Percentiles rank a stretch among this genome's conserved stretches.
phyloP scores from a whole-genome alignment of 2,329 filamentous ascomycete species.

The Ophiostoma himal-ulmi region DNA sequence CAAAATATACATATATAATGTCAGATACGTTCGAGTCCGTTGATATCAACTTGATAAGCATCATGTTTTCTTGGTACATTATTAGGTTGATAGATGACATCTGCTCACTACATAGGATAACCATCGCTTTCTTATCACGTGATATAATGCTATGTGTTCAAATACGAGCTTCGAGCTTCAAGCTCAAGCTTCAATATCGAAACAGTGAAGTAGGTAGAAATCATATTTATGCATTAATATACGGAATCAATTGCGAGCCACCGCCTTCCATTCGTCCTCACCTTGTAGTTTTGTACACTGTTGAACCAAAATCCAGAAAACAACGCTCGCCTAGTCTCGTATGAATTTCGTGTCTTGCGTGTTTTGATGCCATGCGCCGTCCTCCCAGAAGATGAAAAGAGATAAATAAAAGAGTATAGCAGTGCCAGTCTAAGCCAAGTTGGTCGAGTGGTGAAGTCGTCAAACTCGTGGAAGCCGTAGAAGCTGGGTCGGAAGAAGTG shows the following conservation, averaged over 20 bases:
- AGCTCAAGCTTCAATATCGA: background rate
- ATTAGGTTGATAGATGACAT: background rate
- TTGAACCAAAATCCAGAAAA: constrained; percentile 13
- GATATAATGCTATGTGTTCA: constrained; percentile 6
- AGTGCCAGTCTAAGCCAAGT: background rate
- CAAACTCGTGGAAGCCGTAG: no score
- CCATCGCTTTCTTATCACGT: background rate
- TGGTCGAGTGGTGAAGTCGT: background rate
- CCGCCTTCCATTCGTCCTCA: constrained; percentile 2
- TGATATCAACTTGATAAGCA: background rate
- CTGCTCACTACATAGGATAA: no score
- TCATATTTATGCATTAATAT: constrained; percentile 18
- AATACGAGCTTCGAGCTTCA: background rate
- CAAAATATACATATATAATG: background rate
- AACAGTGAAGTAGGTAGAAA: background rate
- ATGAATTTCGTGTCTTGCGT: constrained; percentile 14
- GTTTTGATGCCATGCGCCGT: constrained; percentile 17
- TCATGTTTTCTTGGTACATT: background rate
- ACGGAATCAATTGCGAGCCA: background rate
- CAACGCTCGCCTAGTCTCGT: constrained; percentile 10
- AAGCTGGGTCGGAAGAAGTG: background rate
- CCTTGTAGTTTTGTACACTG: constrained; percentile 2
- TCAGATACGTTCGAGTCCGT: background rate
- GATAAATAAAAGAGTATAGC: background rate
- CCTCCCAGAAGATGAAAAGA: constrained; percentile 4